Evolutionary conservation across 192 early-diverging fungal species (phyloP).

Genomic region (Chytriomyces sp.): DNA sequence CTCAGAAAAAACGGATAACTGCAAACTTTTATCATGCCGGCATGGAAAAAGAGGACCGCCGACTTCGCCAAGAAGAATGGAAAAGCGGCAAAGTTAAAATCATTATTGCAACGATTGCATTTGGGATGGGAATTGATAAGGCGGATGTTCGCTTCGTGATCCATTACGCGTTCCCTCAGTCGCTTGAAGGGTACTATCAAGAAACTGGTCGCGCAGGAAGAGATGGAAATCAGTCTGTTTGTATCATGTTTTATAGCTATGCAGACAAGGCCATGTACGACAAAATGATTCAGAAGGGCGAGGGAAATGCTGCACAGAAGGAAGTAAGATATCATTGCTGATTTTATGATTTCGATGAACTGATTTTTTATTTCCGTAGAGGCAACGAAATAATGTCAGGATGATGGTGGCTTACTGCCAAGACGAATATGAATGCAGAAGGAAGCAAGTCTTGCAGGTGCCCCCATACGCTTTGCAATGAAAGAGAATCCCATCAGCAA

Average conservation of each 20-base stretch:
- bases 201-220: conserved; percentile 96
- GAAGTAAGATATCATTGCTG: conserved; percentile 47
- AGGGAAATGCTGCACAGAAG: conserved; percentile 82
- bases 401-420: conserved; percentile 78
- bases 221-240: conserved; percentile 84
- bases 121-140: conserved; percentile 99
- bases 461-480: neutral
- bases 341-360: neutral
- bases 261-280: conserved; percentile 77
- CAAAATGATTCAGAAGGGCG: conserved; percentile 80
- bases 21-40: conserved; percentile 90
- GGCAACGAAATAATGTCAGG: conserved; percentile 58
- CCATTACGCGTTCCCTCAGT: conserved; percentile 87
- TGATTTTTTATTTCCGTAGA: conserved; percentile 36
- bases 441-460: conserved; percentile 78
- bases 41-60: conserved; percentile 77
- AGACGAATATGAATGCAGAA: conserved; percentile 83
- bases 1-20: conserved; percentile 57
- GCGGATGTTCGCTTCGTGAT: conserved; percentile 94
- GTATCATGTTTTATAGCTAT: conserved; percentile 83
- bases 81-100: conserved; percentile 72
- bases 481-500: neutral
- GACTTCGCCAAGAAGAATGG: conserved; percentile 83
- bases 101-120: conserved; percentile 95
- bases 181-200: conserved; percentile 95